Evolutionary conservation across 2,329 filamentous ascomycete genomes (phyloP).

Genomic region (Elsinoe ampelina): DNA sequence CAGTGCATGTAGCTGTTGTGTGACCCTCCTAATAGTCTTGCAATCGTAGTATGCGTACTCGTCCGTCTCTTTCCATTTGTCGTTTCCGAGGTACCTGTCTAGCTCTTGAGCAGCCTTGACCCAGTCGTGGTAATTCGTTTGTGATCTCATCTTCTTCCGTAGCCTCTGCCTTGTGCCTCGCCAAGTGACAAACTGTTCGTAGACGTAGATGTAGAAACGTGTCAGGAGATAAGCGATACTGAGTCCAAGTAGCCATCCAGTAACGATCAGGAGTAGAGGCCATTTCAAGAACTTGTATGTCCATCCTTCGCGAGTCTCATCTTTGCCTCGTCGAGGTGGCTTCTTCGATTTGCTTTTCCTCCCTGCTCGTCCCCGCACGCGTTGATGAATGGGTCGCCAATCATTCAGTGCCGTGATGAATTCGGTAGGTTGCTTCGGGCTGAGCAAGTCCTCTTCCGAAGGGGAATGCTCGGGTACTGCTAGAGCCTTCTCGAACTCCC

Average conservation of each 20-base stretch:
- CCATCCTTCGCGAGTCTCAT: constrained; percentile 91
- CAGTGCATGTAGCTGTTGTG: constrained; percentile 61
- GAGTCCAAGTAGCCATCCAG: constrained; percentile 69
- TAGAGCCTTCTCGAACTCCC: constrained; percentile 71
- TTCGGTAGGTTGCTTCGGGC: constrained; percentile 32
- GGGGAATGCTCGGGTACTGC: constrained; percentile 67
- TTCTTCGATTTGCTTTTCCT: constrained; percentile 31
- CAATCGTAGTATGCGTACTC: constrained; percentile 76
- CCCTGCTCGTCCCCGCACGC: constrained; percentile 41
- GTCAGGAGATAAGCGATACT: constrained; percentile 68
- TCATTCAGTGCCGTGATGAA: constrained; percentile 90
- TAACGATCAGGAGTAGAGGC: constrained; percentile 73
- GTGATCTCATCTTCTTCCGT: constrained; percentile 59
- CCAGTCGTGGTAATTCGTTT: constrained; percentile 76
- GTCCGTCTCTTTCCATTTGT: constrained; percentile 67
- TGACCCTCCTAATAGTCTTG: constrained; percentile 68
- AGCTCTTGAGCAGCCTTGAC: constrained; percentile 66
- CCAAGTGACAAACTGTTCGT: constrained; percentile 89
- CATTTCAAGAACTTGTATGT: constrained; percentile 85
- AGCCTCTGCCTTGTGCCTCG: constrained; percentile 65
- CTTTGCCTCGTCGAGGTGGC: constrained; percentile 48
- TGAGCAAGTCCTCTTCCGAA: constrained; percentile 46
- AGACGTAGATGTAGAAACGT: constrained; percentile 79
- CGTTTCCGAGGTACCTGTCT: constrained; percentile 71
- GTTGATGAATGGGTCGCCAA: constrained; percentile 82